These are phyloP conservation scores for Vicia villosa DNA, from an alignment of 306 rosid species.

Conservation along the genomic window DNA sequence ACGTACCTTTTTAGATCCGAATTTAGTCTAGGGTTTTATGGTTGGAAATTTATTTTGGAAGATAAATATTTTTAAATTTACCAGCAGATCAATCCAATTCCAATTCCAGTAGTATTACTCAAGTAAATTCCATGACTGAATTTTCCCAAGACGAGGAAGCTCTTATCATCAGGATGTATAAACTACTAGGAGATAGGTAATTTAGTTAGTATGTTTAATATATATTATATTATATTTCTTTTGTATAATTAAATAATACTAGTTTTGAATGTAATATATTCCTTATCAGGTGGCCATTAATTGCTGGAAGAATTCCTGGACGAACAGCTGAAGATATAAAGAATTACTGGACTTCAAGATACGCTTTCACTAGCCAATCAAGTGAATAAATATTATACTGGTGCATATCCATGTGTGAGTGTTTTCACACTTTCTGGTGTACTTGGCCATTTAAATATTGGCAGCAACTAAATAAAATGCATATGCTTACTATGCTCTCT, in stretches of 20 bases:
- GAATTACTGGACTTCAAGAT: constrained; percentile 78
- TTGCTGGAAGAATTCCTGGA: constrained; percentile 96
- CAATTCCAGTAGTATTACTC: not conserved
- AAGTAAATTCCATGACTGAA: constrained; percentile 54
- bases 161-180: constrained; percentile 77
- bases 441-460: too few relatives aligned
- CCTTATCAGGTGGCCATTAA: constrained; percentile 67
- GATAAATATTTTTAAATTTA: not conserved
- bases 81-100: constrained; percentile 44
- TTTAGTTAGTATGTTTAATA: not conserved
- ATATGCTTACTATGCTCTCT: too few relatives aligned
- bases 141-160: constrained; percentile 86
- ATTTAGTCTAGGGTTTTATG: too few relatives aligned
- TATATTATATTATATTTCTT: not conserved
- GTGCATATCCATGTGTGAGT: too few relatives aligned
- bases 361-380: constrained; percentile 48
- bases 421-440: too few relatives aligned
- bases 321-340: constrained; percentile 92
- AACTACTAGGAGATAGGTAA: constrained; percentile 83
- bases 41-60: too few relatives aligned
- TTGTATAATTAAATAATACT: not conserved
- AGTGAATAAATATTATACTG: not conserved
- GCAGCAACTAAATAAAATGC: too few relatives aligned
- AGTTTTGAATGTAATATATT: not conserved
- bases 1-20: constrained; percentile 33